Conservation (phyloP, 345 rosid species). For the Durio zibethinus region DNA sequence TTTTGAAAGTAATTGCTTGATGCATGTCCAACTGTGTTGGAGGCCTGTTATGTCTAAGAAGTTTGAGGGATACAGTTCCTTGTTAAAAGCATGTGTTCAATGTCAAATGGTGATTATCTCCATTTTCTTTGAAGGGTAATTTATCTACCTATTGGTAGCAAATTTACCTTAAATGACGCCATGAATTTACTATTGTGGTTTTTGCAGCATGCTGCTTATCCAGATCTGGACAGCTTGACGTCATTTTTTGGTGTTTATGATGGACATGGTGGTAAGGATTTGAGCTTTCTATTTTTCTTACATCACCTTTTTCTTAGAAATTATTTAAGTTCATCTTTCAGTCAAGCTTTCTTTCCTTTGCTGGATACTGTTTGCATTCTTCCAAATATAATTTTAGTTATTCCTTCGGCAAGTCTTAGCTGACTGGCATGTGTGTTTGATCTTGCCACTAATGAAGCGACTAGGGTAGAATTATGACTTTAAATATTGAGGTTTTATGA, state of each 20-base stretch:
- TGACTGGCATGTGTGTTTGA: neutral
- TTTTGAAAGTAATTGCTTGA: neutral
- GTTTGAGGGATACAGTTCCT: neutral
- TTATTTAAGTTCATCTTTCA: neutral
- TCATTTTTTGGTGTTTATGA: conserved; percentile 87
- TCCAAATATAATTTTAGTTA: neutral
- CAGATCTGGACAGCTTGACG: conserved; percentile 54
- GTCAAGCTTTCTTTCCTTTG: neutral
- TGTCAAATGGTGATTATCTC: neutral
- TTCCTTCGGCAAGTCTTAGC: neutral
- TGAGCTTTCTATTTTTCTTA: neutral
- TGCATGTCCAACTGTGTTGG: neutral
- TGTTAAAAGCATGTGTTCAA: neutral
- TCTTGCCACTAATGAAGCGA: neutral
- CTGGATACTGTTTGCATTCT: neutral
- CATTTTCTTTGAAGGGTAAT: neutral
- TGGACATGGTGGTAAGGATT: conserved; percentile 77
- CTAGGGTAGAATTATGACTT: neutral
- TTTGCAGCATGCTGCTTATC: conserved; percentile 65
- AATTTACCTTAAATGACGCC: neutral
- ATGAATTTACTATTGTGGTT: neutral
- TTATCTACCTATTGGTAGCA: neutral
- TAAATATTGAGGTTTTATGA: conserved; percentile 1
- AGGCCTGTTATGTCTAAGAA: neutral
- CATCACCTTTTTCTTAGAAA: neutral